Evolutionary conservation across 164 flowering plant species (phyloP).

Genomic region (Stephania japonica): DNA sequence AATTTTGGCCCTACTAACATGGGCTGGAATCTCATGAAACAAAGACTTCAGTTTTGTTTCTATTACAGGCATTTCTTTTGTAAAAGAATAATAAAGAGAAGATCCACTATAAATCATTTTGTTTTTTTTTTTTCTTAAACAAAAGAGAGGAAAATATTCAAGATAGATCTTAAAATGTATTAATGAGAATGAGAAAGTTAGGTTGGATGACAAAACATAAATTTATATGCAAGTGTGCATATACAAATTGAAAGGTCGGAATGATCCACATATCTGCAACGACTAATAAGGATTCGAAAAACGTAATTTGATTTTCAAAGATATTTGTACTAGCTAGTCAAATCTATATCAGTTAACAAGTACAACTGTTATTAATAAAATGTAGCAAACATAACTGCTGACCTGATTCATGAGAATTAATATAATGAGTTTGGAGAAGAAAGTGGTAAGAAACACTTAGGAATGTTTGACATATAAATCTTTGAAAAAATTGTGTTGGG

Average conservation of each 20-base stretch:
- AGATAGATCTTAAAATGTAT: neutral
- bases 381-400: neutral
- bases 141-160: neutral
- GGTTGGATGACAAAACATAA: neutral
- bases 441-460: neutral
- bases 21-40: neutral
- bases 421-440: neutral
- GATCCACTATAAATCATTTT: neutral
- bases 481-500: neutral
- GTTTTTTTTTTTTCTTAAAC: neutral
- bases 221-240: neutral
- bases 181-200: too few species aligned
- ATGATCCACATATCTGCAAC: neutral
- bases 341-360: neutral
- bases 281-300: neutral
- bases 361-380: neutral
- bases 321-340: neutral
- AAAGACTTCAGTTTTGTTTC: neutral
- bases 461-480: neutral
- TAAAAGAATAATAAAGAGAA: neutral
- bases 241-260: neutral
- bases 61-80: neutral
- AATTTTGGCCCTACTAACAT: conserved; percentile 3
- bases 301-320: neutral
- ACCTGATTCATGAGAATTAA: neutral